A percentile compares a stretch with the other conserved stretches of the same genome.
Evolutionary conservation across 2,329 filamentous ascomycete genomes (phyloP).

Genomic region (Pyrenophora seminiperda): DNA sequence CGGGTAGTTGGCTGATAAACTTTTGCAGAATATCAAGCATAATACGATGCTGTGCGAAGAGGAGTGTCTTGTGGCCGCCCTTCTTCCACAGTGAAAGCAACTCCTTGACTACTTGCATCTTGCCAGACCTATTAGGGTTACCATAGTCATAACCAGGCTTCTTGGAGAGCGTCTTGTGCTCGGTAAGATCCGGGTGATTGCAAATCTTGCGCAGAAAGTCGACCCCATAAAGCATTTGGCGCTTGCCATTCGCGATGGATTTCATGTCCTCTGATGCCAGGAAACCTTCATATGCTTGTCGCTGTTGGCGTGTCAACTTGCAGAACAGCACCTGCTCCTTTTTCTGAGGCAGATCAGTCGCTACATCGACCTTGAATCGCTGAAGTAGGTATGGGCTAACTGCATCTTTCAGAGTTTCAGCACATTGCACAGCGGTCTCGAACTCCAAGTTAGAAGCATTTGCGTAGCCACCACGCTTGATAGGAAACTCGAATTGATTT

Average conservation of each 20-base stretch:
- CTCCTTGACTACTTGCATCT: constrained; percentile 92
- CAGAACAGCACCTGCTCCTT: constrained; percentile 96
- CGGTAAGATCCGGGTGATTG: constrained; percentile 90
- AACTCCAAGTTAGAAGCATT: constrained; percentile 94
- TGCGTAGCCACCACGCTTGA: constrained; percentile 89
- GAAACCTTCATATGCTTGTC: constrained; percentile 80
- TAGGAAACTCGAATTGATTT: constrained; percentile 90
- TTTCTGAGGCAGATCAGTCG: constrained; percentile 91
- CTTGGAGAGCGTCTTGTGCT: constrained; percentile 64
- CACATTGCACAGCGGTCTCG: constrained; percentile 91
- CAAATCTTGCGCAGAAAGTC: constrained; percentile 94
- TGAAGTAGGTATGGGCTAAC: constrained; percentile 94
- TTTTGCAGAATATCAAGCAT: constrained; percentile 94
- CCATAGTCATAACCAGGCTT: constrained; percentile 78
- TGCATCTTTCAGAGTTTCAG: constrained; percentile 88
- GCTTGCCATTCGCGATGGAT: constrained; percentile 75
- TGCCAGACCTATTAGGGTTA: constrained; percentile 78
- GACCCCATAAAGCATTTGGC: constrained; percentile 85
- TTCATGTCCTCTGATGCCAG: constrained; percentile 82
- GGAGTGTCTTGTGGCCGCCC: constrained; percentile 88
- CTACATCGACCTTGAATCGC: constrained; percentile 90
- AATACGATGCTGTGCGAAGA: constrained; percentile 91
- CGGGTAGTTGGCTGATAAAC: constrained; percentile 70
- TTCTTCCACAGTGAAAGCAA: constrained; percentile 87
- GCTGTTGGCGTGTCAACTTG: constrained; percentile 81